A percentile compares a stretch with the other conserved stretches of the same genome.
Evolutionary conservation across 257 asterid genomes (phyloP).

Genomic region (Haberlea rhodopensis): DNA sequence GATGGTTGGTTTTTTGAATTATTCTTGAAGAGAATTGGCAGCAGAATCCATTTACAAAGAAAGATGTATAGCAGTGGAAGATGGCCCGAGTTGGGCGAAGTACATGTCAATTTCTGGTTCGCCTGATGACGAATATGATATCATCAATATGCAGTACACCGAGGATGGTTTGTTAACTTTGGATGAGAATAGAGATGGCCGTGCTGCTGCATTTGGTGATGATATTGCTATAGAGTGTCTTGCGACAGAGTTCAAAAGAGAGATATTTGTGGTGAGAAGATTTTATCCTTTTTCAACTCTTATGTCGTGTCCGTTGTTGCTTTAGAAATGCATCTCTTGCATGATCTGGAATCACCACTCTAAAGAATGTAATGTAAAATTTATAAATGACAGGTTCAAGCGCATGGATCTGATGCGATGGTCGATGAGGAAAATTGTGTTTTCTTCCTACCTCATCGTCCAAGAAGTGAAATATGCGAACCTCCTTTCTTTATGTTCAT

Average conservation of each 20-base stretch:
- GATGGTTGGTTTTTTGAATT: slow-evolving; percentile 25
- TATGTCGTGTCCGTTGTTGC: neutral
- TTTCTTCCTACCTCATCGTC: too few species aligned
- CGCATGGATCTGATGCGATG: too few species aligned
- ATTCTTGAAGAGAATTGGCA: slow-evolving; percentile 44
- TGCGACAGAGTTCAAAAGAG: too few species aligned
- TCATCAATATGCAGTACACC: too few species aligned
- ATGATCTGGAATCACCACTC: neutral
- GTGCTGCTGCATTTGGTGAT: slow-evolving; percentile 57
- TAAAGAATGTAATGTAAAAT: neutral
- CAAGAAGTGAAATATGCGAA: too few species aligned
- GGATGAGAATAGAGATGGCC: slow-evolving; percentile 55
- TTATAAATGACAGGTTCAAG: too few species aligned
- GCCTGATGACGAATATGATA: too few species aligned
- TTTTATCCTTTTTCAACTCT: neutral
- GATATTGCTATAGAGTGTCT: slow-evolving; percentile 62
- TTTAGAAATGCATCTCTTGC: neutral
- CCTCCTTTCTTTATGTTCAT: too few species aligned
- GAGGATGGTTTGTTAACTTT: too few species aligned
- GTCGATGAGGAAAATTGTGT: too few species aligned
- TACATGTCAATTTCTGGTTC: slow-evolving; percentile 53
- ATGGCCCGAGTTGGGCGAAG: slow-evolving; percentile 58
- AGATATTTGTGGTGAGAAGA: slow-evolving; percentile 48
- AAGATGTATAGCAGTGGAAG: too few species aligned
- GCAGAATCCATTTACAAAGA: too few species aligned